A percentile compares a stretch with the other conserved stretches of the same genome.
phyloP scores from a whole-genome alignment of 257 asterid species.

The Capsicum pubescens region DNA sequence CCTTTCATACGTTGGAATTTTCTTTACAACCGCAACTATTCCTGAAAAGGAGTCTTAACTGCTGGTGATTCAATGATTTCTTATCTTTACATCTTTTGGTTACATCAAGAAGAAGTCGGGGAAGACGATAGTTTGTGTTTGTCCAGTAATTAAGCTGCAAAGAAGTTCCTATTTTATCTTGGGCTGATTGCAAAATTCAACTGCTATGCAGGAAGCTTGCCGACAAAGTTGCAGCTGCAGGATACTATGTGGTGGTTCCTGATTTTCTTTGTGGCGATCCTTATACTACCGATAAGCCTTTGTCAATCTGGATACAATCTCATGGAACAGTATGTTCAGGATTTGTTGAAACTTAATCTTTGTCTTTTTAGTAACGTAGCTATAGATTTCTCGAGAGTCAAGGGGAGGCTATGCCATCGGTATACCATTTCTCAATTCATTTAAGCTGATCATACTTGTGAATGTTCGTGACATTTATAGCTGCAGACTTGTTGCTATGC shows the following conservation, averaged over 20 bases:
- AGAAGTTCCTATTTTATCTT: constrained; percentile 15
- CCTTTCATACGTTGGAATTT: background rate
- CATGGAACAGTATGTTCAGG: constrained; percentile 27
- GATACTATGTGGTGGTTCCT: constrained; percentile 67
- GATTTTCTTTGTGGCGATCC: constrained; percentile 72
- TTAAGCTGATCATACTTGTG: background rate
- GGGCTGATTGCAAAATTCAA: background rate
- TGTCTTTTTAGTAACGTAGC: background rate
- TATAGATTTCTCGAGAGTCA: constrained; percentile 17
- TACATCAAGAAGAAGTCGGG: background rate
- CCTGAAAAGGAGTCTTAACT: background rate
- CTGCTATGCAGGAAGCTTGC: constrained; percentile 54
- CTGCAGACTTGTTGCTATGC: background rate
- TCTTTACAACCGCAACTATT: background rate
- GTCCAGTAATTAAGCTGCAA: background rate
- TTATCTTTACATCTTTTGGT: background rate
- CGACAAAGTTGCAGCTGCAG: constrained; percentile 70
- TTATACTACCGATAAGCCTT: constrained; percentile 41
- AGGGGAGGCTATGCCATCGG: constrained; percentile 8
- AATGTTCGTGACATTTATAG: constrained; percentile 17
- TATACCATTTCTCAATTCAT: constrained; percentile 22
- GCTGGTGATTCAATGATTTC: background rate
- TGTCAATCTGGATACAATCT: constrained; percentile 42
- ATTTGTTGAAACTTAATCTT: constrained; percentile 15
- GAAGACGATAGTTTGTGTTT: background rate